phyloP scores from a whole-genome alignment of 176 grass and related monocot species.

The Themeda triandra region DNA sequence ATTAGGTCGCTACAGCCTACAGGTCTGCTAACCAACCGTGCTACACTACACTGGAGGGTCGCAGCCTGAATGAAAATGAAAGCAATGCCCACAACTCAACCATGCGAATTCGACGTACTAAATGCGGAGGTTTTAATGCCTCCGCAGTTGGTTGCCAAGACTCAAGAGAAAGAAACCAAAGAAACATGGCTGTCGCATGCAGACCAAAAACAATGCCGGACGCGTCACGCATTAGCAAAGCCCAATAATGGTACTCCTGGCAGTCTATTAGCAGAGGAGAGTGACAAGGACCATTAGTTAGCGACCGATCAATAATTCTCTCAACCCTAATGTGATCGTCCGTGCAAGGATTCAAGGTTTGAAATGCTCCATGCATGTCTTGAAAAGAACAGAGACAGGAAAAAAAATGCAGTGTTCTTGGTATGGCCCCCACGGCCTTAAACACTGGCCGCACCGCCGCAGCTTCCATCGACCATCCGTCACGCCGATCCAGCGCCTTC shows the following conservation, averaged over 20 bases:
- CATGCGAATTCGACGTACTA: slow-evolving; percentile 7
- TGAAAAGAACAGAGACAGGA: not conserved
- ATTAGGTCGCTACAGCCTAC: not conserved
- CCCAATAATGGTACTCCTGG: not conserved
- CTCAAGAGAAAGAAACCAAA: not conserved
- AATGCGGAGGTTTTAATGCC: slow-evolving; percentile 37
- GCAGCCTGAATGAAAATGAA: not conserved
- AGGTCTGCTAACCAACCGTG: not conserved
- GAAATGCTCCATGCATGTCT: not conserved
- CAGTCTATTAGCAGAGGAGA: not conserved
- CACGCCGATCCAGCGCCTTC: not conserved
- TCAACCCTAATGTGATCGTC: not conserved
- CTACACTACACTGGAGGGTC: not conserved
- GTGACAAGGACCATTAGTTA: not conserved
- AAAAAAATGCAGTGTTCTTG: no score
- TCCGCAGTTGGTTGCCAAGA: not conserved
- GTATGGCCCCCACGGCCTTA: not conserved
- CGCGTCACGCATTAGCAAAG: not conserved
- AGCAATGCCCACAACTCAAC: not conserved
- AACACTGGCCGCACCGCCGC: not conserved
- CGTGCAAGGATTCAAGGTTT: not conserved
- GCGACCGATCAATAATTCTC: not conserved
- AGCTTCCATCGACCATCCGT: not conserved
- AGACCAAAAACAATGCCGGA: not conserved
- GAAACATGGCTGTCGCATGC: no score